Base-by-base conservation (phyloP, 345 rosid genomes). In the Alliaria petiolata region DNA sequence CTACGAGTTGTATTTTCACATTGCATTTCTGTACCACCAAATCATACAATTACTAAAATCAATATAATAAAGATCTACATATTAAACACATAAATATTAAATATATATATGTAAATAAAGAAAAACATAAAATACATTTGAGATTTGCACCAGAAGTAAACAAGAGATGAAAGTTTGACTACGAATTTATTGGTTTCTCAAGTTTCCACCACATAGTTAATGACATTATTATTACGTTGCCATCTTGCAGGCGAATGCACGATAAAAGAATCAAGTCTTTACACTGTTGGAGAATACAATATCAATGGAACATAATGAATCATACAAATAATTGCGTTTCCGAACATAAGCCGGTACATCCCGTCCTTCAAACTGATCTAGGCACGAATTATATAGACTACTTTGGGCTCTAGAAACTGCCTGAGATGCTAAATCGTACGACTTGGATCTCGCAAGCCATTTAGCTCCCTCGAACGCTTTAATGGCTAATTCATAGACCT, bases 341-440 rank as follows among this genome's bases (percentile, higher is more conserved):
- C 44, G n/a, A 47, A 73, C 66, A 57, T 73, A 30, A 56, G 44
- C 44, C 6, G 77, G 71, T 19, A 65, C 68, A 11, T 63, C 1
- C 6, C 0, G 15, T 73, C 66, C 71, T 38, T 38, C 4, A 65
- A 73, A 52, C 3, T 2, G 8, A 38, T 43, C 26, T 47, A 56
- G 66, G 11, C 77, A 65, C 11, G 7, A 4, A 38, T 53, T 39
- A 57, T n/a, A n/a, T n/a, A 73, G 6, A 49, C n/a, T 57, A 65
- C 1, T 22, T 1, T 1, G 25, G 25, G 25, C 59, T 39, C 28
- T 65, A 5, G 8, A 10, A 65, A 44, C 72, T 4, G 53, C 52
- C 2, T 47, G 17, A 65, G 44, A 56, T 73, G 43, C 36, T 65
- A 11, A 42, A 15, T 1, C 0, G 45, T 73, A 73, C 10, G 26